Evolutionary conservation across 805 yeast genomes (phyloP).

Genomic region (Starmera quercuum): DNA sequence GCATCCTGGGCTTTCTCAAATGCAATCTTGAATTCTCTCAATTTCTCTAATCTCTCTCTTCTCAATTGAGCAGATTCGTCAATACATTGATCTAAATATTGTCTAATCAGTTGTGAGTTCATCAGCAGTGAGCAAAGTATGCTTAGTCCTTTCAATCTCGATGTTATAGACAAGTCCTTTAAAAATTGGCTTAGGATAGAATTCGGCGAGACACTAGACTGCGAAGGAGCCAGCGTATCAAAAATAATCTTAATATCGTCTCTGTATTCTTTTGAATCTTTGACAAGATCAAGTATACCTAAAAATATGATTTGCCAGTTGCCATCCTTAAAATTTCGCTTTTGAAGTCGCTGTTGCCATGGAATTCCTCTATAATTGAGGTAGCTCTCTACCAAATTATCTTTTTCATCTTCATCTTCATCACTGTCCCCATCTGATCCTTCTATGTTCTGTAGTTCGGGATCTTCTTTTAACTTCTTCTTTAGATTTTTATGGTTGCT

Average conservation of each 20-base stretch:
- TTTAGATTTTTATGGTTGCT: slow-evolving; percentile 5
- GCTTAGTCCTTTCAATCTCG: slow-evolving; percentile 49
- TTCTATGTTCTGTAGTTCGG: slow-evolving; percentile 1
- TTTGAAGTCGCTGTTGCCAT: slow-evolving; percentile 76
- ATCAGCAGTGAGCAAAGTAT: slow-evolving; percentile 58
- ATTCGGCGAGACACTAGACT: slow-evolving; percentile 38
- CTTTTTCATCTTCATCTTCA: slow-evolving; percentile 14
- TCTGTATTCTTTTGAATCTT: slow-evolving; percentile 47
- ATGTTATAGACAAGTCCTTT: slow-evolving; percentile 38
- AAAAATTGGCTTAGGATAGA: slow-evolving; percentile 51
- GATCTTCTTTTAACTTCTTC: slow-evolving; percentile 8
- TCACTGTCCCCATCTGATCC: slow-evolving; percentile 6
- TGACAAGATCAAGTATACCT: slow-evolving; percentile 60
- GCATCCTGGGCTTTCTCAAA: slow-evolving; percentile 43
- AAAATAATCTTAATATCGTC: slow-evolving; percentile 43
- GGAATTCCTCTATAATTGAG: slow-evolving; percentile 50
- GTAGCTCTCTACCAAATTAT: slow-evolving; percentile 24
- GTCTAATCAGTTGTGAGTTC: slow-evolving; percentile 51
- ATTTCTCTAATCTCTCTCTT: slow-evolving; percentile 57
- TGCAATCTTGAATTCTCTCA: slow-evolving; percentile 48
- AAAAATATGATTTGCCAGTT: slow-evolving; percentile 75
- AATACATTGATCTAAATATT: slow-evolving; percentile 58
- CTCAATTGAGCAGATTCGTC: slow-evolving; percentile 57
- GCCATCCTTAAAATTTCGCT: slow-evolving; percentile 73
- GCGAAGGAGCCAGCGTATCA: slow-evolving; percentile 50